Evolutionary conservation across 2,329 filamentous ascomycete genomes (phyloP), one percentile per base, ranked within the genome.

Genomic region (Rosellinia necatrix): DNA sequence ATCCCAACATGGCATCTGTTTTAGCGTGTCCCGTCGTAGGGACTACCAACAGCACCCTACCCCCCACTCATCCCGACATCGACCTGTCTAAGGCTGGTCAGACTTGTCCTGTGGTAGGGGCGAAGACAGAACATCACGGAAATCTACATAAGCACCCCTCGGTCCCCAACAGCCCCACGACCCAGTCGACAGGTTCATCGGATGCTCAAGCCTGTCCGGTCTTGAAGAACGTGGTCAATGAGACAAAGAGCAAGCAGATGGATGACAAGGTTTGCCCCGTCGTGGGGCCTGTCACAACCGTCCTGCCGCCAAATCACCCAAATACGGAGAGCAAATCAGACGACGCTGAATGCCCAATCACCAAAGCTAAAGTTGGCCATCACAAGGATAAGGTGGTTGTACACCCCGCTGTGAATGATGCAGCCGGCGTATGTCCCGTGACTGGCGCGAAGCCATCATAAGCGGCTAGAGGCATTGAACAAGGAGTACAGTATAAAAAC

Each of bases 221-320:
- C 21, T 62, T 76, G 29, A 64, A 60, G 61, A 63, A 52, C 56
- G 60, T 75, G 37, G 68, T 73, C 50, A 66, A 66, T 62, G 71
- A 75, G 61, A 59, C 69, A 41, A 70, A 75, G 71, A 69, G 67
- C 59, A 65, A 69, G 59, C 68, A 70, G 56, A 74, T 77, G 72
- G 75, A 77, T 62, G 75, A 76, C 64, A 61, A 70, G 37, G 69
- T 77, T 15, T 77, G 75, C 53, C 75, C 75, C 53, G 74, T 77
- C 42, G 72, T 75, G 19, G 75, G 74, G 1, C 72, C 75, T 37
- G 75, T 73, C 5, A 76, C 75, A 6, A 75, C 72, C 3, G 69
- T 76, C 32, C 71, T 77, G 15, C 74, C 74, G 3, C 74, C 74
- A 8, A 65, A 76, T 56, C 75, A 77, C 56, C 74, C 75, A 1